Evolutionary conservation across 805 yeast genomes (phyloP), one percentile per base, ranked within the genome.

Genomic region (Wickerhamomyces bovis): DNA sequence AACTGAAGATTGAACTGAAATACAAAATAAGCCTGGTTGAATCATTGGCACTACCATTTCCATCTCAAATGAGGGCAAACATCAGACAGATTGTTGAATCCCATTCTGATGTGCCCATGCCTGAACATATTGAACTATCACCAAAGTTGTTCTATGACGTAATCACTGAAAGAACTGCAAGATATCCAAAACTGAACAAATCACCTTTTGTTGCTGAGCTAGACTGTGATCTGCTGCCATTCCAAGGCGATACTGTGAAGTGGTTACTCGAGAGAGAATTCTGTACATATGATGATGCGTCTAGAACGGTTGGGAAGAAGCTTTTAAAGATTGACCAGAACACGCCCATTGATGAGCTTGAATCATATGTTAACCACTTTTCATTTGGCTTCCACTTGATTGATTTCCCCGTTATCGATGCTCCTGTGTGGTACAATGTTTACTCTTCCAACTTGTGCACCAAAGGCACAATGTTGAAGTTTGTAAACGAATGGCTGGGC

Each of bases 201-300:
- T 42, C 46, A 9, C 52, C 55, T 1, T 65, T 68, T 19, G 64
- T 74, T 2, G 72, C 76, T 0, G 76, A 71, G 35, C 57, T 78
- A 6, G 72, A 68, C 10, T 68, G 78, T 0, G 64, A 64, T 13
- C 60, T 78, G 8, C 56, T 77, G 22, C 64, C 64, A 3, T 82
- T 80, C 49, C 89, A 82, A 58, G 68, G 67, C 5, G 73, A 70
- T 39, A 72, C 85, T 3, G 70, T 82, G 2, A 61, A 66, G 16
- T 82, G 89, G 89, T 63, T 81, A 56, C 61, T 82, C 5, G 51
- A 62, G 0, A 71, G 68, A 49, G 89, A 82, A 57, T 71, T 77
- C 38, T 71, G 70, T 5, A 25, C 38, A 11, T 72, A 70, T 45
- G 62, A 70, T 48, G 53, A 55, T 30, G 41, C 52, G 1, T 57